Conservation (phyloP, 257 asterid genomes). For the Capsicum baccatum region DNA sequence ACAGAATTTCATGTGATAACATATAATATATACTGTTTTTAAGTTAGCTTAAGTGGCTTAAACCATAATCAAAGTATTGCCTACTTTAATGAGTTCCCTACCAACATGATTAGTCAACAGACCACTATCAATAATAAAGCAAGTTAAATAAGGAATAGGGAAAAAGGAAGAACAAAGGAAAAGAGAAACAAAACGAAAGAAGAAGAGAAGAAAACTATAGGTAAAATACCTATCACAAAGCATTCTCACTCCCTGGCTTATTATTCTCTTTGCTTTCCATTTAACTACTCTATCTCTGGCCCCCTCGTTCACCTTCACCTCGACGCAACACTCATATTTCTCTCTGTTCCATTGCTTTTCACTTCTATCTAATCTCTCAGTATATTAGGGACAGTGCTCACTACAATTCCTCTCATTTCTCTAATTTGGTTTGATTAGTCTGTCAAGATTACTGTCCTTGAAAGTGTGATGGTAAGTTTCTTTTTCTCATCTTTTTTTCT, state of each 20-base stretch:
- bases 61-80: conserved; percentile 37
- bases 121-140: conserved; percentile 46
- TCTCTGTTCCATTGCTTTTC: neutral
- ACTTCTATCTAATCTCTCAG: neutral
- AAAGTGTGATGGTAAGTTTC: conserved; percentile 10
- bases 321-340: neutral
- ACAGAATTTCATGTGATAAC: conserved; percentile 16
- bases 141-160: conserved; percentile 31
- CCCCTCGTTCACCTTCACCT: conserved; percentile 33
- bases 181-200: conserved; percentile 18
- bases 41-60: conserved; percentile 37
- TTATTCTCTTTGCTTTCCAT: conserved; percentile 38
- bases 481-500: neutral
- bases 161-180: conserved; percentile 13
- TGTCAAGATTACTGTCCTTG: conserved; percentile 24
- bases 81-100: conserved; percentile 51
- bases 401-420: neutral
- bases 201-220: conserved; percentile 30
- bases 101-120: conserved; percentile 46
- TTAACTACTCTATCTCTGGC: conserved; percentile 31
- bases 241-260: neutral
- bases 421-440: neutral
- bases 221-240: conserved; percentile 24
- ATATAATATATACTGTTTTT: conserved; percentile 17
- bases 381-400: neutral